Evolutionary conservation across 495 filamentous ascomycete species (phyloP), one percentile per base, ranked within the genome.

Genomic region (Podospora didyma): DNA sequence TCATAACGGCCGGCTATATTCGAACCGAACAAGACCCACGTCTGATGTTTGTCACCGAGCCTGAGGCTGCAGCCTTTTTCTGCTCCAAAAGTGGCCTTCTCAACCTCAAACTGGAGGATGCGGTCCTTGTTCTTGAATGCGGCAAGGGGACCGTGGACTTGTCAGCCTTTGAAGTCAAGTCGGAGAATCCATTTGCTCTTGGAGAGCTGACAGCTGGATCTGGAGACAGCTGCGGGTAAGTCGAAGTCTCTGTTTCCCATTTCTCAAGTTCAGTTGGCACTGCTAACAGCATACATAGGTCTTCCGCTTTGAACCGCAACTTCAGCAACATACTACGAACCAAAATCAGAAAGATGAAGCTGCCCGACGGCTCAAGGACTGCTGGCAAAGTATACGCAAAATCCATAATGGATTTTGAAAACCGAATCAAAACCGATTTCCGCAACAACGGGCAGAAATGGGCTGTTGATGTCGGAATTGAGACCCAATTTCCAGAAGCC

Each of bases 381-480:
- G 86, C 86, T 24, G 86, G 85, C 17, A 82, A 85, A 67, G 86
- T 89, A 19, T 89, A 88, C 61, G 86, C 86, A 53, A 89, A 89
- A 70, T 88, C 86, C 68, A 89, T 89, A 69, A 88, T 88, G 86
- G 86, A 89, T 67, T 89, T 89, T 49, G 86, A 89, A 73, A 88
- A 88, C 76, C 73, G 86, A 63, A 88, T 89, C 76, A 89, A 88
- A 73, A 85, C 85, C 46, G 86, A 89, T 71, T 89, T 89, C 78
- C 77, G 86, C n/a, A 89, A 89, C 71, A 89, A 89, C 68, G 84
- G 84, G 26, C 86, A 88, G 67, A 88, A 88, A 66, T 89, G 86
- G 86, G 86, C 86, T 35, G 86, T 88, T 22, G 86, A 89, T 62
- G 86, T 89, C 24, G 86, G 86, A 67, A 89, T 89, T 60, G 86